Conservation (phyloP, 306 rosid species). For the Cucurbita maxima region DNA sequence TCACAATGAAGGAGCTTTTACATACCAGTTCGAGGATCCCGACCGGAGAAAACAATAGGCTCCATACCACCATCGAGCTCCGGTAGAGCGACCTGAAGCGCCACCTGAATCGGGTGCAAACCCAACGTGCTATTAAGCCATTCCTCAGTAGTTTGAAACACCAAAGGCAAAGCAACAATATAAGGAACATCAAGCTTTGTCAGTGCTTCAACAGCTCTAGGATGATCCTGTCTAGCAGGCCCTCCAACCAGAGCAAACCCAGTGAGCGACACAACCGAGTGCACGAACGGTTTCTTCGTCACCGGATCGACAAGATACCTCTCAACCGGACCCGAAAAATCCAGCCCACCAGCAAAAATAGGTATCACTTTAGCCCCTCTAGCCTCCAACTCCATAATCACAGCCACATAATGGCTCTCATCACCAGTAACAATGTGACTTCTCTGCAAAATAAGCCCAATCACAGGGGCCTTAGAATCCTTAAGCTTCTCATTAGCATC, state of each 20-base stretch:
- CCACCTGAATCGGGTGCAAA: slow-evolving; percentile 95
- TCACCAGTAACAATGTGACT: slow-evolving; percentile 98
- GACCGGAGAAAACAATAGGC: slow-evolving; percentile 87
- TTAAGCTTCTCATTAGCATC: slow-evolving; percentile 77
- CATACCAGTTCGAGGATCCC: slow-evolving; percentile 89
- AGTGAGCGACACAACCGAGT: slow-evolving; percentile 73
- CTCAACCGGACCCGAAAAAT: slow-evolving; percentile 95
- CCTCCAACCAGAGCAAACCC: slow-evolving; percentile 99
- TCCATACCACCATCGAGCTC: slow-evolving; percentile 99
- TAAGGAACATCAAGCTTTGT: slow-evolving; percentile 85
- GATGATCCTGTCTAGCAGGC: slow-evolving; percentile 98
- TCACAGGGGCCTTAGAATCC: slow-evolving; percentile 39
- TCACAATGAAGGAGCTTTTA: background rate
- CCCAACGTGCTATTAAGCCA: slow-evolving; percentile 95
- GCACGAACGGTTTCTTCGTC: slow-evolving; percentile 60
- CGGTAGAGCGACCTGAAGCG: slow-evolving; percentile 94
- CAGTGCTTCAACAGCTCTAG: slow-evolving; percentile 80
- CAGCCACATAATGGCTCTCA: slow-evolving; percentile 94
- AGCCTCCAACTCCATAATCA: slow-evolving; percentile 92
- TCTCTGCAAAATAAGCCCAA: slow-evolving; percentile 82
- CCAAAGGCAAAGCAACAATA: slow-evolving; percentile 90
- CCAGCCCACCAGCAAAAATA: slow-evolving; percentile 85
- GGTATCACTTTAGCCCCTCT: slow-evolving; percentile 94
- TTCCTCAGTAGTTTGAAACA: slow-evolving; percentile 96
- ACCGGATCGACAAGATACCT: slow-evolving; percentile 64